Evolutionary conservation across 768 basidiomycete species (phyloP).

Genomic region (Fibroporia radiculosa): DNA sequence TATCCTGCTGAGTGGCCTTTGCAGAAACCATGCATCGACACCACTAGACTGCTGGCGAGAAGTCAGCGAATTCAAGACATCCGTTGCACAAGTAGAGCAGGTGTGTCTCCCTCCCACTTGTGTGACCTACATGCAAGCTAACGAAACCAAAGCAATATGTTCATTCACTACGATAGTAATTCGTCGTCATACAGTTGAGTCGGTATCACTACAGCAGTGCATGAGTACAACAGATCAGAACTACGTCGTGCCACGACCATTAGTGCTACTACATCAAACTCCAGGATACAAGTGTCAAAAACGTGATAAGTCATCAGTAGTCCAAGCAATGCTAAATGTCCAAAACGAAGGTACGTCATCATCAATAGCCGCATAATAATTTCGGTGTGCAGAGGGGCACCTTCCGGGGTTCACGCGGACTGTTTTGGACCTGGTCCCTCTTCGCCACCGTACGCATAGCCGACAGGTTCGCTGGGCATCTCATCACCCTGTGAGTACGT

Average conservation of each 20-base stretch:
- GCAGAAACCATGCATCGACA: slow-evolving; percentile 35
- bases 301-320: slow-evolving; percentile 7
- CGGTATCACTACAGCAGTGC: not conserved
- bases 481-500: slow-evolving; percentile 14
- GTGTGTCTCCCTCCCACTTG: slow-evolving; percentile 28
- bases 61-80: slow-evolving; percentile 60
- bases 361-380: slow-evolving; percentile 7
- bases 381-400: not conserved
- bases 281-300: slow-evolving; percentile 1
- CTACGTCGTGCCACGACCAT: slow-evolving; percentile 4
- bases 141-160: slow-evolving; percentile 47
- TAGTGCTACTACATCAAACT: slow-evolving; percentile 8
- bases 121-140: not conserved
- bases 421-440: slow-evolving; percentile 7
- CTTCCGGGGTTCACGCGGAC: not conserved
- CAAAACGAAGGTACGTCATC: slow-evolving; percentile 2
- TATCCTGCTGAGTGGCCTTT: not conserved
- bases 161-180: slow-evolving; percentile 34
- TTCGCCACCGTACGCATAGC: slow-evolving; percentile 23
- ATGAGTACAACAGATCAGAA: not conserved
- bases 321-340: too few species aligned
- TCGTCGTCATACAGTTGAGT: not conserved
- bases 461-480: slow-evolving; percentile 14
- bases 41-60: slow-evolving; percentile 72
- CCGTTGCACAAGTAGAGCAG: slow-evolving; percentile 63